These are phyloP conservation scores for Laetiporus sulphureus DNA, from an alignment of 1,284 basidiomycete species.

Conservation along the genomic window DNA sequence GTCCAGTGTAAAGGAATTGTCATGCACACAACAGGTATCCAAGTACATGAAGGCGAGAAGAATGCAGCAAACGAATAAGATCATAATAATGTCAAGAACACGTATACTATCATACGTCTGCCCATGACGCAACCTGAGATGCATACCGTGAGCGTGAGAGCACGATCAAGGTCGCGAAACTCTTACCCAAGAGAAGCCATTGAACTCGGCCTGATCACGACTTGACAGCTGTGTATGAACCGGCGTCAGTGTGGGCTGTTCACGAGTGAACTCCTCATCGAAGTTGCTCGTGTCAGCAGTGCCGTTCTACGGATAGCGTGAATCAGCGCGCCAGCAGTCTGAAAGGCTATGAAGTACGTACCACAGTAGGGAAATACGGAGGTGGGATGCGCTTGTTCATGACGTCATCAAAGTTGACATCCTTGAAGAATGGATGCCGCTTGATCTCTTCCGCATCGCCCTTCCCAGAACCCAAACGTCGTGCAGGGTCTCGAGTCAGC, in stretches of 20 bases:
- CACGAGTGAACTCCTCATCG: conserved; percentile 94
- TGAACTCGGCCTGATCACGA: conserved; percentile 92
- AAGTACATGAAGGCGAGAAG: conserved; percentile 34
- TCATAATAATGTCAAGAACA: conserved; percentile 22
- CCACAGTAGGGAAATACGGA: conserved; percentile 95
- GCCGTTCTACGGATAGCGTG: conserved; percentile 47
- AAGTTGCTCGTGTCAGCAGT: conserved; percentile 85
- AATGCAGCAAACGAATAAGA: conserved; percentile 21
- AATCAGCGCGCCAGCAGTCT: conserved; percentile 6
- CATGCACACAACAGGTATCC: conserved; percentile 39
- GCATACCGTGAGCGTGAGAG: not conserved
- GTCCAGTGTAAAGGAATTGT: conserved; percentile 12
- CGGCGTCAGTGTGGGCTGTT: conserved; percentile 96
- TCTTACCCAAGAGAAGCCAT: conserved; percentile 87
- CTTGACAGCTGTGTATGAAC: conserved; percentile 93
- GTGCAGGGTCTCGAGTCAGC: conserved; percentile 87
- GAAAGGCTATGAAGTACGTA: conserved; percentile 33
- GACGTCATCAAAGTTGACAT: conserved; percentile 95
- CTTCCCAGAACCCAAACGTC: conserved; percentile 91
- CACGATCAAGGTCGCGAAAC: not conserved
- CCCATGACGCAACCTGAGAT: conserved; percentile 70
- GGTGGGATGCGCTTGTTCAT: conserved; percentile 94
- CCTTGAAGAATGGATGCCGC: conserved; percentile 96
- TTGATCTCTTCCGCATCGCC: conserved; percentile 98
- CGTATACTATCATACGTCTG: conserved; percentile 44